Percentiles rank a stretch among this genome's conserved stretches.
phyloP scores from a whole-genome alignment of 176 grass and related monocot genomes.

The Themeda triandra region DNA sequence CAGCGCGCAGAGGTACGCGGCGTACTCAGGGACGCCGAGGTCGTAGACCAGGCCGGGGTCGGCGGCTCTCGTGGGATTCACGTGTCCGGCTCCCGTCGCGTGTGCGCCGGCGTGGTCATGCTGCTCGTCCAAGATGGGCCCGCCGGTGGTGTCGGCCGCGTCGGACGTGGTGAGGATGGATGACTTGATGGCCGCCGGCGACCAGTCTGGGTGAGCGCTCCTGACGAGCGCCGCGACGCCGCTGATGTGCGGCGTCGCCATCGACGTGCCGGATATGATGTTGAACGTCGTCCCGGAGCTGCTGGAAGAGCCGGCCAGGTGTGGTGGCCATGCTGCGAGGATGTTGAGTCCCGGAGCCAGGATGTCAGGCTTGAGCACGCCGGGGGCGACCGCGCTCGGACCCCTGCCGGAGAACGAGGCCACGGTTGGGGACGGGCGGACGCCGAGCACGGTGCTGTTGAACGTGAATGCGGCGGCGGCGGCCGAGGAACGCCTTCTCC shows the following conservation, averaged over 20 bases:
- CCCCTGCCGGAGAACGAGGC: slow-evolving; percentile 49
- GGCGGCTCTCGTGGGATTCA: slow-evolving; percentile 22
- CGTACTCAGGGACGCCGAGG: slow-evolving; percentile 23
- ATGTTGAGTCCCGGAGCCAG: slow-evolving; percentile 49
- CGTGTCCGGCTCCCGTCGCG: slow-evolving; percentile 37
- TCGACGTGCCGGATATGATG: slow-evolving; percentile 51
- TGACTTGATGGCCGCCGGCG: slow-evolving; percentile 38
- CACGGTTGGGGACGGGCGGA: slow-evolving; percentile 8
- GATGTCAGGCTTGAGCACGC: slow-evolving; percentile 63
- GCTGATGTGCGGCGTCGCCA: slow-evolving; percentile 44
- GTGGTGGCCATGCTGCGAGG: slow-evolving; percentile 36
- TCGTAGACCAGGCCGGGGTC: slow-evolving; percentile 51
- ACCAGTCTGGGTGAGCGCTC: slow-evolving; percentile 29
- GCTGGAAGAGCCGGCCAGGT: too few relatives aligned
- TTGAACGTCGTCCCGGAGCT: neutral
- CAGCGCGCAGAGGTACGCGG: slow-evolving; percentile 27
- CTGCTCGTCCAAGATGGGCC: slow-evolving; percentile 27
- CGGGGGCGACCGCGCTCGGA: neutral
- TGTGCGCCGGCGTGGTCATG: neutral
- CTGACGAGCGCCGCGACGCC: slow-evolving; percentile 48
- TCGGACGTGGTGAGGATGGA: slow-evolving; percentile 49
- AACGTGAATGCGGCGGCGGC: neutral
- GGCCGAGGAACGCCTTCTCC: neutral
- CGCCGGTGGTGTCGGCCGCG: neutral
- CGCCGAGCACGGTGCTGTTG: slow-evolving; percentile 12